Base-by-base conservation (phyloP, 129 eudicot genomes). In the Tanacetum coccineum region DNA sequence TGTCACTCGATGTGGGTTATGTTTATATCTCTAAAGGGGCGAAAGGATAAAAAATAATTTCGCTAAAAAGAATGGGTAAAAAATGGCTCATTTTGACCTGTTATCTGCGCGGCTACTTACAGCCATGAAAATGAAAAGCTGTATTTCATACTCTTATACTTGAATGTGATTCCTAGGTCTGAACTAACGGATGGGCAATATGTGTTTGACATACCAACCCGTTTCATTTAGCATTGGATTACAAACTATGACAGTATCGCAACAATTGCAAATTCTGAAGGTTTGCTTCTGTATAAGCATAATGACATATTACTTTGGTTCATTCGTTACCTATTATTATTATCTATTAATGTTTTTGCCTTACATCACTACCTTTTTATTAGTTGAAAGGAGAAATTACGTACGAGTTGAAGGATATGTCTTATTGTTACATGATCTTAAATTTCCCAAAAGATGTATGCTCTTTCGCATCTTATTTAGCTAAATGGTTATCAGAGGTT, bases 381-480 rank as follows among this genome's bases (percentile, higher is more conserved):
- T 76, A 93, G 98, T 54, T 66, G 59, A 83, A 79, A 75, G 89
- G 96, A 50, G 98, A 93, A 79, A 74, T 88, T 49, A 86, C 89
- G 59, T 88, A 86, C 14, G 98, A 93, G 42, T 62, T 93, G 76
- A 93, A 93, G 86, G 98, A 93, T 84, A 89, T 81, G 73, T 96
- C 92, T 49, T 93, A 75, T 65, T 93, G 95, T 76, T 93, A 88
- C 76, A 77, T 30, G 48, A 68, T 93, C 18, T 56, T 76, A 70
- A 72, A 84, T 45, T 70, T 74, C 59, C 98, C 96, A 2, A 74
- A 76, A 61, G 98, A 92, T 78, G 61, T 88, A 55, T 86, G 96
- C 70, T 76, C 92, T 70, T 85, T 92, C 39, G 81, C 98, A 49
- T 71, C 84, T 51, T 82, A 81, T 36, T 77, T 88, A 32, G 81